A percentile compares a stretch with the other conserved stretches of the same genome.
Conservation (phyloP, 805 yeast genomes). For the Hanseniaspora occidentalis region DNA sequence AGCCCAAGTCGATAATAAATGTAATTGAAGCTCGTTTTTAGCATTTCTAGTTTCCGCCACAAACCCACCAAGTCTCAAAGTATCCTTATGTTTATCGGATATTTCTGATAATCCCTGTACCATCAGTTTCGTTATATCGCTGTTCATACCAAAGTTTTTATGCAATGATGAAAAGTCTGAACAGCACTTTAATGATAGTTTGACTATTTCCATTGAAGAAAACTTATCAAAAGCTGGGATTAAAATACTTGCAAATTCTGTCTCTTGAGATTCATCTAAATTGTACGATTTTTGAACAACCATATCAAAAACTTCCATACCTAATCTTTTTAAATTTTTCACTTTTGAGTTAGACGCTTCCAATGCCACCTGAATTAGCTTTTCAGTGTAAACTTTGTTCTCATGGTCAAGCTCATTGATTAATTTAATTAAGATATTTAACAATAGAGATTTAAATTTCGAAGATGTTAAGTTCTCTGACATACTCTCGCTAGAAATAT, state of each 20-base stretch:
- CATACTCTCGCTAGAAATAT: no score
- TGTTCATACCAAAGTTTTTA: neutral
- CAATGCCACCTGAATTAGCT: constrained; percentile 61
- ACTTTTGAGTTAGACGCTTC: constrained; percentile 69
- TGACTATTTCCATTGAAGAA: constrained; percentile 60
- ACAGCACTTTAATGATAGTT: constrained; percentile 64
- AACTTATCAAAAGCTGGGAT: constrained; percentile 73
- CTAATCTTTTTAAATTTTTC: constrained; percentile 44
- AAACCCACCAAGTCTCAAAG: constrained; percentile 44
- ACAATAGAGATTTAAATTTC: neutral
- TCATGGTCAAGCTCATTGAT: neutral
- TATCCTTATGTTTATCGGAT: constrained; percentile 14
- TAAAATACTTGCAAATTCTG: constrained; percentile 82
- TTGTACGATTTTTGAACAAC: constrained; percentile 49
- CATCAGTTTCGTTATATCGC: constrained; percentile 48
- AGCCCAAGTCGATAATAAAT: constrained; percentile 68
- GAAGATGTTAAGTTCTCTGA: neutral
- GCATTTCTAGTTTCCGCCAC: constrained; percentile 32
- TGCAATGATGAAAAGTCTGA: constrained; percentile 39
- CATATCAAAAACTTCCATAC: constrained; percentile 53
- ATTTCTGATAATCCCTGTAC: constrained; percentile 53
- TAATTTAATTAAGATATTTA: neutral
- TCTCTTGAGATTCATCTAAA: constrained; percentile 74
- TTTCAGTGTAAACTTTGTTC: neutral
- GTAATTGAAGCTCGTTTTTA: constrained; percentile 41